phyloP scores from a whole-genome alignment of 306 rosid species.

The Argentina anserina region DNA sequence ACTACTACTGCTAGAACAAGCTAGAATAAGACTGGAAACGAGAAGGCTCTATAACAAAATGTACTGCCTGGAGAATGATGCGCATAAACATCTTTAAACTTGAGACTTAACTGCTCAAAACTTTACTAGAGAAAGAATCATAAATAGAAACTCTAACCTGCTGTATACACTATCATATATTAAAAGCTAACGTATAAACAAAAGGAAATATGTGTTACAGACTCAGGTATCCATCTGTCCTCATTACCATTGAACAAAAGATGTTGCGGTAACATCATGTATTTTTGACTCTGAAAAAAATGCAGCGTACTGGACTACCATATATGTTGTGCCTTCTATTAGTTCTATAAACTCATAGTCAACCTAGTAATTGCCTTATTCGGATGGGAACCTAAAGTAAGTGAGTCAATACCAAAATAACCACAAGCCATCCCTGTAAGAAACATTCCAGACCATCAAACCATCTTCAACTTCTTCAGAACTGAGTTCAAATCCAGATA shows the following conservation, averaged over 20 bases:
- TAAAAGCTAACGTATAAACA: background rate
- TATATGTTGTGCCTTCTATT: background rate
- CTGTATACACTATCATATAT: background rate
- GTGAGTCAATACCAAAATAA: background rate
- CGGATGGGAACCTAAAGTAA: background rate
- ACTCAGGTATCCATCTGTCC: background rate
- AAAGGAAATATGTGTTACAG: background rate
- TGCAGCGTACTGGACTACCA: slow-evolving; percentile 4
- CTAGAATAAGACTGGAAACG: background rate
- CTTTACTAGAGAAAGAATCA: background rate
- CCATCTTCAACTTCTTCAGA: slow-evolving; percentile 20
- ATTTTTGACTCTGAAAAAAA: background rate
- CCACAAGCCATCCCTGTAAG: background rate
- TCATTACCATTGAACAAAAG: background rate
- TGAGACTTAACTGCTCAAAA: background rate
- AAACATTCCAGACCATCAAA: slow-evolving; percentile 14
- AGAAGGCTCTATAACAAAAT: background rate
- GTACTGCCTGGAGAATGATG: background rate
- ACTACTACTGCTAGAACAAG: background rate
- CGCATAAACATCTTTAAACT: background rate
- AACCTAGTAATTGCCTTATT: background rate
- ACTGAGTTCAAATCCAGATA: slow-evolving; percentile 27
- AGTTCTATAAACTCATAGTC: background rate
- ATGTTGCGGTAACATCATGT: background rate
- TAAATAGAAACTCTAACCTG: background rate